Base-by-base conservation (phyloP, 306 rosid genomes). In the Quercus variabilis region DNA sequence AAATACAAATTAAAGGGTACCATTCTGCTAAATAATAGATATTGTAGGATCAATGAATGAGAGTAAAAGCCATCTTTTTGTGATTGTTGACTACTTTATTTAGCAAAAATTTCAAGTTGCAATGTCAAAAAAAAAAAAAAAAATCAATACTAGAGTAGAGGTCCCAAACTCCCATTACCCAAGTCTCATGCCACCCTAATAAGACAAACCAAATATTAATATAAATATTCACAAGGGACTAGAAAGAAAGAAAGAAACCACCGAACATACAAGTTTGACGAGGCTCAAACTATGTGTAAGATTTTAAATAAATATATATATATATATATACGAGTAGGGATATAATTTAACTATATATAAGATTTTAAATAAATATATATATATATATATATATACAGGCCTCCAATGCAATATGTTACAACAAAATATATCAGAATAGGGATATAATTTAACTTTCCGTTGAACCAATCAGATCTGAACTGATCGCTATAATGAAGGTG, bases 381-480 rank as follows among this genome's bases (percentile, higher is more conserved):
- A 21, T 0, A 25, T 26, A 26, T 26, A 26, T 26, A 26, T 26
- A 26, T 26, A 26, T 26, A 26, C 49, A 76, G 26, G 30, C 30
- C 30, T 28, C 30, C 30, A 28, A 28, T 28, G 30, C 30, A 28
- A 28, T 35, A 76, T 65, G 8, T 46, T 77, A 52, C 77, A 64
- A 80, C 74, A 80, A 74, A 62, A 72, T 78, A 74, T 31, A 21
- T 18, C 10, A 5, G n/a, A 3, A 74, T 55, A 49, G 35, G 80
- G 74, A 65, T 28, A 78, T 51, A 92, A 93, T 85, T 94, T 64
- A 92, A 92, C 93, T 65, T 65, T 77, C 21, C 77, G 93, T 91
- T 91, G 79, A 94, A 90, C 97, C 95, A 46, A 74, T 77, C 83
- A 59, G 65, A 67, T 70, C 74, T 6, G 23, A 74, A 25, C 20